Percentiles rank a stretch among this genome's conserved stretches.
Conservation (phyloP, 192 early-diverging fungal genomes). For the Backusella morwellensis region DNA sequence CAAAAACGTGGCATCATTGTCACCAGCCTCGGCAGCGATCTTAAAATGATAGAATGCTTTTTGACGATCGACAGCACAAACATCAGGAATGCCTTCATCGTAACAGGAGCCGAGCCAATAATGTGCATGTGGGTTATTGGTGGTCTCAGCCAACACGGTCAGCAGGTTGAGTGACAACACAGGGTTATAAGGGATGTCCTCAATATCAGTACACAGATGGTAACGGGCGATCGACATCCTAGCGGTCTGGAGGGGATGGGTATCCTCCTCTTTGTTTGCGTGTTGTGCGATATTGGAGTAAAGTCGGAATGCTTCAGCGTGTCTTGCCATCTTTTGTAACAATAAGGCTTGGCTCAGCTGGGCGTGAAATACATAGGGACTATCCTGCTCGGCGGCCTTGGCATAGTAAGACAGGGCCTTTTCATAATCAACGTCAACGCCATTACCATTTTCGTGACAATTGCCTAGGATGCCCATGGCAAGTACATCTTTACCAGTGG, state of each 20-base stretch:
- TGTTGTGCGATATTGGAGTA: constrained; percentile 9
- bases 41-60: constrained; percentile 33
- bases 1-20: constrained; percentile 30
- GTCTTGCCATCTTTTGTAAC: constrained; percentile 26
- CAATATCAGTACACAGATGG: constrained; percentile 19
- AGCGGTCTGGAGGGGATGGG: constrained; percentile 1
- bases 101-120: constrained; percentile 37
- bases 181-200: constrained; percentile 17
- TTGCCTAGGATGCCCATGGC: constrained; percentile 33
- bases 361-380: constrained; percentile 17
- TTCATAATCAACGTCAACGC: constrained; percentile 24
- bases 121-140: constrained; percentile 20
- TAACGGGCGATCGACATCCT: constrained; percentile 32
- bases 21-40: constrained; percentile 24
- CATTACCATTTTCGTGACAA: constrained; percentile 38
- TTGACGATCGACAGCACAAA: constrained; percentile 18
- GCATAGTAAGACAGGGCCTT: constrained; percentile 31
- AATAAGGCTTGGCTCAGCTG: constrained; percentile 27
- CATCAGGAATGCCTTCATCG: constrained; percentile 31
- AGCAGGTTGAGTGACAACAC: constrained; percentile 18
- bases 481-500: constrained; percentile 24
- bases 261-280: neutral
- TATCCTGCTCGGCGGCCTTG: constrained; percentile 29
- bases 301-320: constrained; percentile 28
- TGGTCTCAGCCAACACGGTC: neutral